Evolutionary conservation across 2,329 filamentous ascomycete species (phyloP).

Genomic region (Fonsecaea pedrosoi): DNA sequence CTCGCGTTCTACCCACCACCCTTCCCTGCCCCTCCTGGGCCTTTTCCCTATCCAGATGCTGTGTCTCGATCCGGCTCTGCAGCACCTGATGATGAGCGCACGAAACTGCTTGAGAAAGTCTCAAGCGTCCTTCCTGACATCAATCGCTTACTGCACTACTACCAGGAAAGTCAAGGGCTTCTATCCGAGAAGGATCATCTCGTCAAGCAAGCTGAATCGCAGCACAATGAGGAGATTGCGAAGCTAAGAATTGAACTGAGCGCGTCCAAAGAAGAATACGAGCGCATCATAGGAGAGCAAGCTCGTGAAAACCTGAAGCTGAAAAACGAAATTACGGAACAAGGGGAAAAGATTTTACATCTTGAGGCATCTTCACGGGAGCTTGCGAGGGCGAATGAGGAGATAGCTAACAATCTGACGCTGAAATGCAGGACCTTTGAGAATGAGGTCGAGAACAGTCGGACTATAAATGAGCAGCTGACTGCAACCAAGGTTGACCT

Average conservation of each 20-base stretch:
- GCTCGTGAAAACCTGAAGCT: constrained; percentile 31
- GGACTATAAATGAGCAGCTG: constrained; percentile 50
- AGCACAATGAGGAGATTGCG: constrained; percentile 56
- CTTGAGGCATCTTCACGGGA: constrained; percentile 44
- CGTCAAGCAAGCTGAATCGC: constrained; percentile 56
- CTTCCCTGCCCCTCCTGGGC: constrained; percentile 22
- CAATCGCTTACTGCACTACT: constrained; percentile 52
- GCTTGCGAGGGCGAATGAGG: constrained; percentile 47
- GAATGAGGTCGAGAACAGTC: constrained; percentile 44
- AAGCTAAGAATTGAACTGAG: constrained; percentile 59
- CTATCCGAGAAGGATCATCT: constrained; percentile 58
- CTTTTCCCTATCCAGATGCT: constrained; percentile 16
- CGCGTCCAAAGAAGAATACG: constrained; percentile 53
- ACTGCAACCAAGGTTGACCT: constrained; percentile 47
- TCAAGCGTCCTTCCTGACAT: constrained; percentile 57
- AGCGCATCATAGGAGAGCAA: constrained; percentile 42
- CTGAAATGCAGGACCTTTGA: constrained; percentile 41
- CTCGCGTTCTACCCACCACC: constrained; percentile 25
- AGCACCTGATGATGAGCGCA: constrained; percentile 32
- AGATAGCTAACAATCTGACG: constrained; percentile 46
- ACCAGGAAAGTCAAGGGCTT: constrained; percentile 59
- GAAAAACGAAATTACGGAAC: constrained; percentile 32
- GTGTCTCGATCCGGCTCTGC: constrained; percentile 28
- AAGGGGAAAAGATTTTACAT: constrained; percentile 21
- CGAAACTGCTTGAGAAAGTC: constrained; percentile 45